Conservation (phyloP, 495 filamentous ascomycete genomes). For the Aspergillus carlsbadensis region DNA sequence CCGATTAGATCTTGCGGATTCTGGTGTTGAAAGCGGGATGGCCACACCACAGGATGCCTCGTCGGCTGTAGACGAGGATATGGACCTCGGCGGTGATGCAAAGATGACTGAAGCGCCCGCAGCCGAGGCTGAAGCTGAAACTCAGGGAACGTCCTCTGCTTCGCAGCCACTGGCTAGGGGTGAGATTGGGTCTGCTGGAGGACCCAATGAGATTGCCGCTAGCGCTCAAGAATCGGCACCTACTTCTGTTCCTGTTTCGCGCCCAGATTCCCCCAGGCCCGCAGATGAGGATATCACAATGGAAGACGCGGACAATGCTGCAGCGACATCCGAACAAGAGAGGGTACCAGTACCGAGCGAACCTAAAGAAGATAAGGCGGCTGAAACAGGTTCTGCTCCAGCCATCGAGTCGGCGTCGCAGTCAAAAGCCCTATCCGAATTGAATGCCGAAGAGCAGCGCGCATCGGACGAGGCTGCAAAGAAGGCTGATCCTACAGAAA, state of each 20-base stretch:
- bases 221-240: constrained; percentile 44
- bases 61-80: constrained; percentile 50
- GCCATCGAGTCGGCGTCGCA: constrained; percentile 23
- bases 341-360: constrained; percentile 17
- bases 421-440: constrained; percentile 17
- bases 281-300: constrained; percentile 64
- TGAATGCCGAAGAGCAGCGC: constrained; percentile 23
- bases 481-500: constrained; percentile 5
- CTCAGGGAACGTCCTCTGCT: constrained; percentile 21
- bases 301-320: constrained; percentile 52
- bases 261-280: constrained; percentile 45
- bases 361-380: constrained; percentile 23
- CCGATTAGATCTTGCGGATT: constrained; percentile 60
- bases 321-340: constrained; percentile 22
- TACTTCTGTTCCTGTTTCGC: constrained; percentile 28
- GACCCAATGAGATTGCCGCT: constrained; percentile 37
- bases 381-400: constrained; percentile 18
- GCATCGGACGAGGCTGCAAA: constrained; percentile 18
- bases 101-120: constrained; percentile 51
- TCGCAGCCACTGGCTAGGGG: constrained; percentile 27
- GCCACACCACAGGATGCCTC: constrained; percentile 52
- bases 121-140: constrained; percentile 39
- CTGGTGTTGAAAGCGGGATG: constrained; percentile 62
- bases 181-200: constrained; percentile 38
- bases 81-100: constrained; percentile 48